A percentile compares a stretch with the other conserved stretches of the same genome.
phyloP scores from a whole-genome alignment of 2,329 filamentous ascomycete species.

The Botrytis porri region DNA sequence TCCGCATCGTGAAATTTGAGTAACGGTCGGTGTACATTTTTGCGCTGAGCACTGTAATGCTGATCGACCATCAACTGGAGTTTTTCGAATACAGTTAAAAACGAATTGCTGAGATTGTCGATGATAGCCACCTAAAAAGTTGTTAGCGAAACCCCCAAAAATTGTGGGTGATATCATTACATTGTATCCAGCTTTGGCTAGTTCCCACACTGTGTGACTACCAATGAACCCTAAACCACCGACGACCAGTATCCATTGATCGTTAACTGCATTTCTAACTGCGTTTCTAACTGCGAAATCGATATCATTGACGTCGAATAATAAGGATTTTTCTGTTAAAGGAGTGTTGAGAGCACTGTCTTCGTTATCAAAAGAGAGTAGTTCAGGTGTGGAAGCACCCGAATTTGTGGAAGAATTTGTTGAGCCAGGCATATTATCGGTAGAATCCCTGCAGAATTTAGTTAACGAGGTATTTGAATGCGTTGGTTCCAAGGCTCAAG shows the following conservation, averaged over 20 bases:
- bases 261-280: slow-evolving; percentile 16
- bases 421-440: slow-evolving; percentile 23
- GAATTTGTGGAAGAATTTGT: slow-evolving; percentile 29
- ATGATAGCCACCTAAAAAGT: slow-evolving; percentile 40
- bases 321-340: slow-evolving; percentile 30
- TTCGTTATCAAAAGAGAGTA: slow-evolving; percentile 25
- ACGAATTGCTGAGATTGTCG: slow-evolving; percentile 41
- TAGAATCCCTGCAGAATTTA: slow-evolving; percentile 20
- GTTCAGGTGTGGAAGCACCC: slow-evolving; percentile 28
- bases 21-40: slow-evolving; percentile 26
- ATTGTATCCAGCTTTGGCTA: slow-evolving; percentile 48
- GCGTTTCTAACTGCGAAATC: slow-evolving; percentile 23
- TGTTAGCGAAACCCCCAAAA: slow-evolving; percentile 9
- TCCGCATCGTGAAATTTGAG: slow-evolving; percentile 35
- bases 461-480: slow-evolving; percentile 8
- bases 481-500: slow-evolving; percentile 3
- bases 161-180: slow-evolving; percentile 18
- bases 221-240: slow-evolving; percentile 50
- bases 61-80: slow-evolving; percentile 27
- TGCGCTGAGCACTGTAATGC: slow-evolving; percentile 25
- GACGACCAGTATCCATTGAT: slow-evolving; percentile 42
- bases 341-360: slow-evolving; percentile 28
- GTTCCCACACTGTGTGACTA: slow-evolving; percentile 48
- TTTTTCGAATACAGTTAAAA: slow-evolving; percentile 28
- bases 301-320: slow-evolving; percentile 29